Base-by-base conservation (phyloP, 371 early-diverging fungal genomes). In the Mucor circinelloides region DNA sequence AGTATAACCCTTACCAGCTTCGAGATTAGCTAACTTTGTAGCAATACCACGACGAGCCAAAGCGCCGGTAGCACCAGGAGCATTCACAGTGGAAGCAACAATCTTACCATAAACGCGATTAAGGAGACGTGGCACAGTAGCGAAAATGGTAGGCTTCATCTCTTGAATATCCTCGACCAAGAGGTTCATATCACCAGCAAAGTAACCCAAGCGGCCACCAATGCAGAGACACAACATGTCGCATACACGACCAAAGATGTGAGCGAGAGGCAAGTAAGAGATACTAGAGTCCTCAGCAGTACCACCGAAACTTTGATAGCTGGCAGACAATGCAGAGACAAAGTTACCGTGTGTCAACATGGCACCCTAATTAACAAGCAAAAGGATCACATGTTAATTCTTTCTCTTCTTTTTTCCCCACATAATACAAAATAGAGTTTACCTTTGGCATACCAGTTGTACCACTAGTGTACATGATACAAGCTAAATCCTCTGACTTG, bases 391-490 rank as follows among this genome's bases (percentile, higher is more conserved):
- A 63, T 68, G 68, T 38, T 19, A 58, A 46, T 30, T 36, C 25
- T 36, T 27, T 38, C 21, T 23, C 25, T 28, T 32, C 21, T 48
- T 61, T 55, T 38, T 56, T 44, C 12, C 27, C 46, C 36, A 44
- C 28, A 60, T 34, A 5, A 25, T n/a, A 46, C 21, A 23, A 9
- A 48, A 50, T 63, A 19, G 38, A 38, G 23, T 27, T 67, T 76
- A 73, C 76, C 72, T 78, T 78, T 44, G 97, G 97, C 44, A 76
- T 72, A 13, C 95, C 96, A 0, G 93, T 89, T 59, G 93, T 86
- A 70, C 99, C 99, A 67, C 93, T 92, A 9, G 99, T 99, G 76
- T 97, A 99, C 85, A 96, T 97, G 64, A 99, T 95, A 36, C 95
- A 94, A 66, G 93, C 93, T 28, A 94, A 50, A 65, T 91, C 90